Evolutionary conservation across 2,329 filamentous ascomycete genomes (phyloP).

Genomic region (Ascochyta clinopodiicola): DNA sequence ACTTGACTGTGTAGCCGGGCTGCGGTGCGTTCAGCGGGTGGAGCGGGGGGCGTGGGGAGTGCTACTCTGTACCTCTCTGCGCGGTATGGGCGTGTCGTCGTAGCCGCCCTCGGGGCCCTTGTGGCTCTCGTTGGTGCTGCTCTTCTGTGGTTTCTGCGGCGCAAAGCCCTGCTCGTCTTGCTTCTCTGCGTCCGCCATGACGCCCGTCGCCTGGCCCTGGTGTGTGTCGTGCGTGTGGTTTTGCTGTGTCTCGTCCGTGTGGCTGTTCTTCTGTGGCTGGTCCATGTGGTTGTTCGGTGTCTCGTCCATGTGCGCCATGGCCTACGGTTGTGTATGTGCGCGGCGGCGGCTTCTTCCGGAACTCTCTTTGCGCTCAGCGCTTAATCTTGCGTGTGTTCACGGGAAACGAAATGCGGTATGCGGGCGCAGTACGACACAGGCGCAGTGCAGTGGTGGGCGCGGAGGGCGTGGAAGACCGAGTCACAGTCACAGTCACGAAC

Average conservation of each 20-base stretch:
- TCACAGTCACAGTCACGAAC: too few relatives aligned
- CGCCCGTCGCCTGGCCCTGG: slow-evolving; percentile 14
- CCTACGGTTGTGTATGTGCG: too few relatives aligned
- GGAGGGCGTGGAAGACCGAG: background rate
- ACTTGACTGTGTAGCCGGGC: slow-evolving; percentile 81
- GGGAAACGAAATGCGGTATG: background rate
- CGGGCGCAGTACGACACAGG: background rate
- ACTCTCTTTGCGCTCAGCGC: slow-evolving; percentile 3
- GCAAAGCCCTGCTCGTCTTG: slow-evolving; percentile 7
- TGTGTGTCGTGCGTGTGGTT: background rate
- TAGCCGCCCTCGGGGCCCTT: slow-evolving; percentile 74
- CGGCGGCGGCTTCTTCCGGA: background rate
- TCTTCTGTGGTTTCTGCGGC: slow-evolving; percentile 34
- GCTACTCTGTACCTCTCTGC: slow-evolving; percentile 32
- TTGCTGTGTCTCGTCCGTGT: too few relatives aligned
- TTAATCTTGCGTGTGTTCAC: background rate
- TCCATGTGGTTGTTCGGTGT: too few relatives aligned
- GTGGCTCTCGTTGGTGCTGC: slow-evolving; percentile 33
- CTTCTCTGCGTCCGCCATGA: slow-evolving; percentile 15
- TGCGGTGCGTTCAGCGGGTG: slow-evolving; percentile 54
- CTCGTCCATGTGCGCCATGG: slow-evolving; percentile 16
- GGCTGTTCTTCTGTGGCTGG: too few relatives aligned
- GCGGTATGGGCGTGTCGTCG: slow-evolving; percentile 78
- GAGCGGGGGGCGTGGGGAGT: background rate
- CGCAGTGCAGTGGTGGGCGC: background rate